A percentile compares a stretch with the other conserved stretches of the same genome.
Conservation (phyloP, 2,329 filamentous ascomycete genomes). For the Esteya vermicola region DNA sequence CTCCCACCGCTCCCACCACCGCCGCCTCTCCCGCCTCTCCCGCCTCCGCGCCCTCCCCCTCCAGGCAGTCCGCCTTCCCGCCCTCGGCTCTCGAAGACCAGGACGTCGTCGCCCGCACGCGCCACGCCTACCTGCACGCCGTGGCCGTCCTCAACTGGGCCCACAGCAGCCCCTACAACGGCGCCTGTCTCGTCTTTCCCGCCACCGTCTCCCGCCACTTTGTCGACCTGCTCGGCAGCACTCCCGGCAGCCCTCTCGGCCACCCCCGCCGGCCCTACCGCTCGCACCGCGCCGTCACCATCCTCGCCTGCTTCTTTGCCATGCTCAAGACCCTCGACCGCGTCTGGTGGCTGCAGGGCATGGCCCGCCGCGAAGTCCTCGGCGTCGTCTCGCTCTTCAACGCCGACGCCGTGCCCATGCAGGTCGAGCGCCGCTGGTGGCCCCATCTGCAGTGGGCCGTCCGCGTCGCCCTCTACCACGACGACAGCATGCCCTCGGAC, state of each 20-base stretch:
- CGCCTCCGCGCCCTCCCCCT: too few relatives aligned
- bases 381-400: slow-evolving; percentile 47
- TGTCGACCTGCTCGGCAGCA: slow-evolving; percentile 44
- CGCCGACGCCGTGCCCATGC: slow-evolving; percentile 29
- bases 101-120: slow-evolving; percentile 20
- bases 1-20: neutral
- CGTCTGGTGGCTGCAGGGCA: slow-evolving; percentile 58
- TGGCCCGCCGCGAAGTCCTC: slow-evolving; percentile 50
- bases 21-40: neutral
- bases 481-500: slow-evolving; percentile 25
- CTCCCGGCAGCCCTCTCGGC: too few relatives aligned
- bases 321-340: slow-evolving; percentile 46
- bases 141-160: slow-evolving; percentile 55
- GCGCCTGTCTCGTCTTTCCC: slow-evolving; percentile 47
- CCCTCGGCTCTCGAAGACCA: slow-evolving; percentile 3
- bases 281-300: slow-evolving; percentile 46
- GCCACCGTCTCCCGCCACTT: slow-evolving; percentile 48
- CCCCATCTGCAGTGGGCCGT: slow-evolving; percentile 47
- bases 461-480: slow-evolving; percentile 42
- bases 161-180: slow-evolving; percentile 43
- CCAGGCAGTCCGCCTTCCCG: too few relatives aligned
- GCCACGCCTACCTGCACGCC: slow-evolving; percentile 47
- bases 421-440: slow-evolving; percentile 37
- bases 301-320: slow-evolving; percentile 53
- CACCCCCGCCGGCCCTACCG: too few relatives aligned